Percentiles rank a stretch among this genome's conserved stretches.
Conservation (phyloP, 2,329 filamentous ascomycete genomes). For the Diaporthe vaccinii region DNA sequence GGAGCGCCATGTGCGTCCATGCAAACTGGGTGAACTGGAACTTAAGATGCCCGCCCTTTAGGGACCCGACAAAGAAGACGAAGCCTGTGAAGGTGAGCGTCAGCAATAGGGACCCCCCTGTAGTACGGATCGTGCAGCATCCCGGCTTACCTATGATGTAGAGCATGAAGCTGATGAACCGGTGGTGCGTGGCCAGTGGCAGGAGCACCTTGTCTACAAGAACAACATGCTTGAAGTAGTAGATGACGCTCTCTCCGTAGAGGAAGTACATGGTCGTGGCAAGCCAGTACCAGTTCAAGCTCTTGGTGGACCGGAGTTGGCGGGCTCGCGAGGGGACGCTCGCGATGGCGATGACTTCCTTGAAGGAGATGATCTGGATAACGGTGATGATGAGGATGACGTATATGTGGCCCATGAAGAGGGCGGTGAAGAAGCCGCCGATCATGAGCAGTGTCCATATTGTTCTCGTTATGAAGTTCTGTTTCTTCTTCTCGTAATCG, state of each 20-base stretch:
- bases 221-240: conserved; percentile 99
- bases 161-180: conserved; percentile 98
- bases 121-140: not conserved
- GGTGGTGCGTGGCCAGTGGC: conserved; percentile 94
- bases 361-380: conserved; percentile 97
- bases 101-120: conserved; percentile 32
- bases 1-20: conserved; percentile 99
- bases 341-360: conserved; percentile 98
- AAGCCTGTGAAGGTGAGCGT: conserved; percentile 73
- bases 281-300: conserved; percentile 98
- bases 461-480: conserved; percentile 95
- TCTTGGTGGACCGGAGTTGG: conserved; percentile 93
- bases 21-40: conserved; percentile 99
- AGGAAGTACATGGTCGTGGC: conserved; percentile 99
- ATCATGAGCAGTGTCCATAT: conserved; percentile 99
- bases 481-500: conserved; percentile 99
- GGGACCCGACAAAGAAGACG: conserved; percentile 95
- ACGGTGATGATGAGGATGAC: conserved; percentile 93
- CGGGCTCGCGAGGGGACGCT: conserved; percentile 93
- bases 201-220: conserved; percentile 93
- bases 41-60: conserved; percentile 95
- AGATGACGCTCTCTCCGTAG: conserved; percentile 98
- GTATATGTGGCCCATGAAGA: conserved; percentile 98
- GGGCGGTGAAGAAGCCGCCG: conserved; percentile 86
- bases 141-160: conserved; percentile 89